These are phyloP conservation scores for Cryoendolithus antarcticus DNA, from an alignment of 2,329 filamentous ascomycete species.

Conservation along the genomic window DNA sequence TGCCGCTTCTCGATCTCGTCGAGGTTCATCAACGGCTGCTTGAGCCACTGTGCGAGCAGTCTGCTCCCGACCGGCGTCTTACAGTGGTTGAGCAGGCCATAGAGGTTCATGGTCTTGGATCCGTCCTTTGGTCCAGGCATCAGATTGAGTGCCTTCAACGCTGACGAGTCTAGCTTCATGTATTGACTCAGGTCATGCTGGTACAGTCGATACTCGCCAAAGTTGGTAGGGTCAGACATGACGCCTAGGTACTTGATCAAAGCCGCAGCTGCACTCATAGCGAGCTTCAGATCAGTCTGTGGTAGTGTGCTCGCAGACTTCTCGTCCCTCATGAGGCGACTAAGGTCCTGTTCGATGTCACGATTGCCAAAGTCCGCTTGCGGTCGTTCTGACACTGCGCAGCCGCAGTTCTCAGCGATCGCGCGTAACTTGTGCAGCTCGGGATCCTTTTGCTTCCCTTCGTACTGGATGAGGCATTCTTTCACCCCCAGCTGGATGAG, in stretches of 20 bases:
- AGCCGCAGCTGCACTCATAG: conserved; percentile 88
- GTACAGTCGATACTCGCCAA: conserved; percentile 92
- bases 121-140: conserved; percentile 95
- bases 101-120: conserved; percentile 94
- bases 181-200: conserved; percentile 94
- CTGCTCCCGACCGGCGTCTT: conserved; percentile 90
- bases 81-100: conserved; percentile 89
- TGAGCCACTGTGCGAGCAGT: conserved; percentile 87
- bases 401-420: conserved; percentile 84
- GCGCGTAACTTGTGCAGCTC: conserved; percentile 77
- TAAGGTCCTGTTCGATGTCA: conserved; percentile 92
- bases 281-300: conserved; percentile 84
- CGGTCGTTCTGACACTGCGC: conserved; percentile 73
- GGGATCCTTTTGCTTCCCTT: conserved; percentile 69
- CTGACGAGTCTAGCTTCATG: conserved; percentile 96
- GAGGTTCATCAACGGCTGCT: conserved; percentile 89
- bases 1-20: conserved; percentile 82
- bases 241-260: conserved; percentile 90
- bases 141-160: conserved; percentile 83
- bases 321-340: conserved; percentile 78
- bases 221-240: conserved; percentile 84
- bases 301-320: conserved; percentile 63
- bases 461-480: conserved; percentile 77
- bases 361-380: conserved; percentile 68
- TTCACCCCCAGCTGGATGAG: conserved; percentile 93